These are phyloP conservation scores for Lasiosphaeria ovina DNA, from an alignment of 495 filamentous ascomycete species.

Conservation along the genomic window DNA sequence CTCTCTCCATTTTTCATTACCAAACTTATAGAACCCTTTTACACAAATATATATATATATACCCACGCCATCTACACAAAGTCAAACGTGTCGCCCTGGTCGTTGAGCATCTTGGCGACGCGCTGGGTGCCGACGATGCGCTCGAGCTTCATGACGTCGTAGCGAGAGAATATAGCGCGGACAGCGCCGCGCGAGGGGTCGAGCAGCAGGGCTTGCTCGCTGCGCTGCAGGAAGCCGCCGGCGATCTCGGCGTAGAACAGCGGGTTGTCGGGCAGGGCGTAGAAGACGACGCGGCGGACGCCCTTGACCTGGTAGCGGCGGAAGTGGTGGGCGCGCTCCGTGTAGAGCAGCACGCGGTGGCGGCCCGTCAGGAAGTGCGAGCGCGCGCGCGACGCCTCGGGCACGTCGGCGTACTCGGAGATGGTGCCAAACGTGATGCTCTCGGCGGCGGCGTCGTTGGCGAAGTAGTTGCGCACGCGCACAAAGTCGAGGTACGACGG, in stretches of 20 bases:
- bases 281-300: constrained; percentile 77
- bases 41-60: neutral
- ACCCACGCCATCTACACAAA: constrained; percentile 46
- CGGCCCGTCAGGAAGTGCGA: constrained; percentile 83
- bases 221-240: constrained; percentile 61
- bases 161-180: constrained; percentile 76
- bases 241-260: constrained; percentile 86
- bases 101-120: constrained; percentile 71
- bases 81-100: constrained; percentile 86
- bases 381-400: constrained; percentile 76
- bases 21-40: too few species aligned
- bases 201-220: constrained; percentile 51
- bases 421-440: constrained; percentile 78
- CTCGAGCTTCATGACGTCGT: constrained; percentile 86
- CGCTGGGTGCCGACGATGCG: constrained; percentile 78
- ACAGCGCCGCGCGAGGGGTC: constrained; percentile 56
- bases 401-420: constrained; percentile 77
- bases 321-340: constrained; percentile 93
- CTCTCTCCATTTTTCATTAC: too few species aligned
- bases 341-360: constrained; percentile 83
- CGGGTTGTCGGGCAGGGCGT: constrained; percentile 84
- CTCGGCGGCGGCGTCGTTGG: constrained; percentile 64
- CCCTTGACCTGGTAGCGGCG: constrained; percentile 76
- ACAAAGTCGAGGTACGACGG: constrained; percentile 93
- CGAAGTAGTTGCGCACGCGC: constrained; percentile 85